These are phyloP conservation scores for Flaveria linearis DNA, from an alignment of 129 eudicot genomes.

Conservation along the genomic window DNA sequence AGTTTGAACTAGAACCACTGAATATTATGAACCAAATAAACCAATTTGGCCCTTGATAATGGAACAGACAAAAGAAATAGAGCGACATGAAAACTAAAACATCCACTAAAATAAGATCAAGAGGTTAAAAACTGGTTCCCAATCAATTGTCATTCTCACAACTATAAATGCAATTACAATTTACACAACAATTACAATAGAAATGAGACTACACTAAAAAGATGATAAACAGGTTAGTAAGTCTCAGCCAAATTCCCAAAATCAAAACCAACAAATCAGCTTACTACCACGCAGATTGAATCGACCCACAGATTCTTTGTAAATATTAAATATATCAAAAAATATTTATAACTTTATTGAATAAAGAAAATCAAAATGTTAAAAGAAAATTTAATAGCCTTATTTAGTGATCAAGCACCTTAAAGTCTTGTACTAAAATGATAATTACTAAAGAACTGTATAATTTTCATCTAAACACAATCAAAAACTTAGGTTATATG, in stretches of 20 bases:
- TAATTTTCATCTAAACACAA: neutral
- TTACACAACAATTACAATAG: neutral
- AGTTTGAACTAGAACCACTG: no score
- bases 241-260: neutral
- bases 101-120: no score
- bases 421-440: neutral
- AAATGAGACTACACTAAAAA: neutral
- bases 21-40: no score
- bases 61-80: neutral
- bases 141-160: no score
- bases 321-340: neutral
- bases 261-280: neutral
- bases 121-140: no score
- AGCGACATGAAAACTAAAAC: no score
- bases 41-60: no score
- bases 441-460: neutral
- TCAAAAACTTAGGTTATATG: neutral
- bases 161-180: no score
- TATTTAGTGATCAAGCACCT: conserved; percentile 3
- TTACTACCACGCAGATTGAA: neutral
- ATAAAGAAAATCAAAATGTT: neutral
- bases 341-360: neutral
- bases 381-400: neutral
- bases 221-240: neutral
- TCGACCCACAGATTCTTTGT: neutral